Conservation (phyloP, 1,284 basidiomycete species). For the Tilletia horrida region DNA sequence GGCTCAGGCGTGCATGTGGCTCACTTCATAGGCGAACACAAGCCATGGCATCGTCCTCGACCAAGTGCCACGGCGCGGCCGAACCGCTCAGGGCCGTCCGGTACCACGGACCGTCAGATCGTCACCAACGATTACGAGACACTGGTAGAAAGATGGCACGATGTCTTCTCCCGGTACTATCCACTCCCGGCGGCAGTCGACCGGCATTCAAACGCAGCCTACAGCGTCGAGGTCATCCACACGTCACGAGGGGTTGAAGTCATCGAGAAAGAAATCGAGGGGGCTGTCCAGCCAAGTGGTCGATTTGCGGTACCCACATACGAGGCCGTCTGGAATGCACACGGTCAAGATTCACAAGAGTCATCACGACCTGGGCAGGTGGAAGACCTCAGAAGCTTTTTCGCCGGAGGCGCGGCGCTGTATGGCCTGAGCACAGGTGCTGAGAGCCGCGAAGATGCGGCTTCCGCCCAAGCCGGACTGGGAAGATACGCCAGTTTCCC, state of each 20-base stretch:
- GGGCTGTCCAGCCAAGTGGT: conserved; percentile 22
- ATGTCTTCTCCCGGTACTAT: conserved; percentile 81
- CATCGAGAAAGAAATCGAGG: conserved; percentile 46
- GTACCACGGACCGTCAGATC: not conserved
- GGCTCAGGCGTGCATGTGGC: conserved; percentile 81
- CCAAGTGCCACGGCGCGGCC: conserved; percentile 33
- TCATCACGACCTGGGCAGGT: conserved; percentile 59
- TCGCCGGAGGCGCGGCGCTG: conserved; percentile 14
- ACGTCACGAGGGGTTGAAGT: conserved; percentile 50
- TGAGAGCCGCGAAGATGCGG: conserved; percentile 46
- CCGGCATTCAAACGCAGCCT: conserved; percentile 17
- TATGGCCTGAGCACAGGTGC: conserved; percentile 57
- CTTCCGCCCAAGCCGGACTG: conserved; percentile 23
- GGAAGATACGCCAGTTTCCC: conserved; percentile 77
- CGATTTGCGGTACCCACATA: conserved; percentile 70
- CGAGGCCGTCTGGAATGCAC: conserved; percentile 69
- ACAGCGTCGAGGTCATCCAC: conserved; percentile 37
- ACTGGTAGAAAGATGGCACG: conserved; percentile 84
- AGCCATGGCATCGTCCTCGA: conserved; percentile 71
- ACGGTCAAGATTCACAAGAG: conserved; percentile 26
- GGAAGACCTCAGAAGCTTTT: conserved; percentile 66
- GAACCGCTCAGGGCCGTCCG: conserved; percentile 55
- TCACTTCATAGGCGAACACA: conserved; percentile 90
- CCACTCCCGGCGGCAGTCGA: conserved; percentile 56
- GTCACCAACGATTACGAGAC: conserved; percentile 67